Conservation (phyloP, 23 red algal species). For the Gracilaria domingensis region DNA sequence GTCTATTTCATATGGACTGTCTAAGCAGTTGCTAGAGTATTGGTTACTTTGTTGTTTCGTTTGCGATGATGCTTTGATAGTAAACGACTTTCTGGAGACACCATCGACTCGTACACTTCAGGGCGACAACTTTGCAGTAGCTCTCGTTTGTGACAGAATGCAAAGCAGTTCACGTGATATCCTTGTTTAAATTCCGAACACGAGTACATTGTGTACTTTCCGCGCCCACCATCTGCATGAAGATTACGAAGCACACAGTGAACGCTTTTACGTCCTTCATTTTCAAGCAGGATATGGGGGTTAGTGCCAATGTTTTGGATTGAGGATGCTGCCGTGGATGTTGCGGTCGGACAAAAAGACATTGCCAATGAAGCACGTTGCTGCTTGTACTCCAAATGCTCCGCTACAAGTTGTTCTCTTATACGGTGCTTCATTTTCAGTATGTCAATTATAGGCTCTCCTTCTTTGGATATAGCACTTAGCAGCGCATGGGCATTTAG, state of each 20-base stretch:
- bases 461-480: background rate
- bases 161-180: conserved; percentile 15
- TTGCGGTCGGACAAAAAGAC: no score
- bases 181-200: background rate
- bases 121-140: background rate
- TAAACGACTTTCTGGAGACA: background rate
- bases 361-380: no score
- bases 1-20: background rate
- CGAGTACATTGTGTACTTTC: background rate
- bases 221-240: background rate
- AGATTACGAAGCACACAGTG: background rate
- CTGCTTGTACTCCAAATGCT: background rate
- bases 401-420: background rate
- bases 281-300: background rate
- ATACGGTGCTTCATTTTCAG: background rate
- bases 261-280: background rate
- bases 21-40: background rate
- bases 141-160: background rate
- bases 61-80: background rate
- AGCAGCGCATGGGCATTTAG: background rate
- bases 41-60: background rate
- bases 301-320: background rate
- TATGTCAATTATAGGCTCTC: background rate
- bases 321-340: no score
- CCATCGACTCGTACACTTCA: background rate